Percentiles rank a stretch among this genome's conserved stretches.
Conservation (phyloP, 495 filamentous ascomycete genomes). For the Aspergillus heteromorphus region DNA sequence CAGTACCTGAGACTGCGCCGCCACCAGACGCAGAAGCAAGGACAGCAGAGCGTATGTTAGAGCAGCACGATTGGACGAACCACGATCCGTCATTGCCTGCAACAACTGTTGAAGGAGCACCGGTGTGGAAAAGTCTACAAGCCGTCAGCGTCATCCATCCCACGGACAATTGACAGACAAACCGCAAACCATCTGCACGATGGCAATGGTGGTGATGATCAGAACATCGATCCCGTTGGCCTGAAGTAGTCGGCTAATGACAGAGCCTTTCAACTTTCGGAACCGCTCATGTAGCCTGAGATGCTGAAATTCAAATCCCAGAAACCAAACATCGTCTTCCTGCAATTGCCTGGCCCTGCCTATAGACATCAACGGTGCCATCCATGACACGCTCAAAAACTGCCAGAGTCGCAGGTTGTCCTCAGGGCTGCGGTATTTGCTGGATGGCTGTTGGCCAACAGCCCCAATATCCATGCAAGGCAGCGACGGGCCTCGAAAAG, state of each 20-base stretch:
- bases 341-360: slow-evolving; percentile 60
- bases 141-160: slow-evolving; percentile 5
- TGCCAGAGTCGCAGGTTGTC: slow-evolving; percentile 75
- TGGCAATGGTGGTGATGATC: slow-evolving; percentile 55
- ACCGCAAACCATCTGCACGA: slow-evolving; percentile 58
- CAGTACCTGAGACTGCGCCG: slow-evolving; percentile 62
- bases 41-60: slow-evolving; percentile 62
- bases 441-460: slow-evolving; percentile 52
- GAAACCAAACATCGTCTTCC: slow-evolving; percentile 72
- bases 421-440: slow-evolving; percentile 67
- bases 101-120: slow-evolving; percentile 69
- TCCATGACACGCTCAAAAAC: slow-evolving; percentile 79
- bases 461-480: slow-evolving; percentile 56
- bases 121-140: slow-evolving; percentile 52
- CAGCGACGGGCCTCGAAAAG: slow-evolving; percentile 58
- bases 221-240: slow-evolving; percentile 74
- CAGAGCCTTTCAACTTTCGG: slow-evolving; percentile 63
- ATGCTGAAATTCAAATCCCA: slow-evolving; percentile 74
- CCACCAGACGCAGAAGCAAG: slow-evolving; percentile 53
- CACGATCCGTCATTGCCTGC: slow-evolving; percentile 54
- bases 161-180: slow-evolving; percentile 4
- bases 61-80: slow-evolving; percentile 46
- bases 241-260: slow-evolving; percentile 58
- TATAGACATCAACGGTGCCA: slow-evolving; percentile 62
- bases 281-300: slow-evolving; percentile 64